phyloP scores from a whole-genome alignment of 2,329 filamentous ascomycete genomes.

The Diatrype stigma region DNA sequence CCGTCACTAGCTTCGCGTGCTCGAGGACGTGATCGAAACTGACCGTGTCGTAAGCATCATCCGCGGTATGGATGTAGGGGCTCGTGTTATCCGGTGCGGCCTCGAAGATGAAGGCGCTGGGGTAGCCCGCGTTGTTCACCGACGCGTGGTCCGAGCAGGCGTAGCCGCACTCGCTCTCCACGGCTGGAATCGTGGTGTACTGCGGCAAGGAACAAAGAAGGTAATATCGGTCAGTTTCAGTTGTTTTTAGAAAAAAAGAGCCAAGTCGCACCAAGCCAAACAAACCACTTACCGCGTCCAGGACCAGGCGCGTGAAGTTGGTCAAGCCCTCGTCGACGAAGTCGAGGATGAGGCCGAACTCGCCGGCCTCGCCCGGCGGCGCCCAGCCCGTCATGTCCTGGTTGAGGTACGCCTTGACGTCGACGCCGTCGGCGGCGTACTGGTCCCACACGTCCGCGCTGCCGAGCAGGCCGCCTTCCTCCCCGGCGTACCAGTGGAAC shows the following conservation, averaged over 20 bases:
- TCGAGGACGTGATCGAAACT: slow-evolving; percentile 63
- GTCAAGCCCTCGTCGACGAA: slow-evolving; percentile 30
- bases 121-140: slow-evolving; percentile 62
- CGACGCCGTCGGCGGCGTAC: slow-evolving; percentile 26
- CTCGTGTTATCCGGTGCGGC: slow-evolving; percentile 57
- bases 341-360: slow-evolving; percentile 33
- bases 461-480: slow-evolving; percentile 69
- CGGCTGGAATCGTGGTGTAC: slow-evolving; percentile 34
- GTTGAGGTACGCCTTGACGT: slow-evolving; percentile 36
- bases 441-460: slow-evolving; percentile 49
- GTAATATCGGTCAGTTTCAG: too few relatives aligned
- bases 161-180: slow-evolving; percentile 47
- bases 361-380: slow-evolving; percentile 8
- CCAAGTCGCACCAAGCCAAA: background rate
- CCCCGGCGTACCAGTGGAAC: slow-evolving; percentile 81
- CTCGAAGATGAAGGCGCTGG: slow-evolving; percentile 60
- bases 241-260: too few relatives aligned
- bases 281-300: slow-evolving; percentile 13
- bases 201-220: too few relatives aligned
- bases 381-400: slow-evolving; percentile 39
- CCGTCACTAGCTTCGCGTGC: slow-evolving; percentile 50
- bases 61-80: slow-evolving; percentile 67
- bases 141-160: slow-evolving; percentile 64
- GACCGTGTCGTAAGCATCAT: slow-evolving; percentile 66
- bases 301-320: slow-evolving; percentile 32